A percentile compares a stretch with the other conserved stretches of the same genome.
phyloP scores from a whole-genome alignment of 371 early-diverging fungal species.

The Mortierella sp. region DNA sequence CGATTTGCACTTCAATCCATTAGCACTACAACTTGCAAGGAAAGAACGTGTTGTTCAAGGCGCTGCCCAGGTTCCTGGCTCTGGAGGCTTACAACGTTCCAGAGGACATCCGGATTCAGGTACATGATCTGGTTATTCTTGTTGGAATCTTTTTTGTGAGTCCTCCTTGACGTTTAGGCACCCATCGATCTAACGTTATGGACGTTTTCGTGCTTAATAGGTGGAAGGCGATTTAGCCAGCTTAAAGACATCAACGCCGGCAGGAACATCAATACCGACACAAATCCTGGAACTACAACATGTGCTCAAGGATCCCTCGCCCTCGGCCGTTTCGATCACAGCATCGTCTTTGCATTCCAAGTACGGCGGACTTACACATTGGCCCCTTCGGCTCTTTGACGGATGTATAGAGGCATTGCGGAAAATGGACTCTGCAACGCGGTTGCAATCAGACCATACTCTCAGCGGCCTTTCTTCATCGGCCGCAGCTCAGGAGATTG shows the following conservation, averaged over 20 bases:
- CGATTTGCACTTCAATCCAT: not conserved
- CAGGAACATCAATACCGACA: constrained; percentile 29
- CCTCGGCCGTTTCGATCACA: constrained; percentile 50
- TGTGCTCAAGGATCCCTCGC: constrained; percentile 54
- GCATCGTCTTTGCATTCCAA: constrained; percentile 61
- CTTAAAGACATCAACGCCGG: constrained; percentile 9
- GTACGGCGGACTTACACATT: constrained; percentile 59
- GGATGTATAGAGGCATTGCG: constrained; percentile 60
- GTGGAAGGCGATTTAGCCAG: constrained; percentile 35
- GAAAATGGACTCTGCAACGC: constrained; percentile 22
- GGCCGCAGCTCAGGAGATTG: constrained; percentile 20
- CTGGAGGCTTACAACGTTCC: constrained; percentile 49
- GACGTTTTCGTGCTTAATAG: not conserved
- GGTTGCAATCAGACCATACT: not conserved
- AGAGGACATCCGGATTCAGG: constrained; percentile 48
- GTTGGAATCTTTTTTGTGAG: not conserved
- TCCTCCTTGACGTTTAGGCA: no score
- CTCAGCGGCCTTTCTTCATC: not conserved
- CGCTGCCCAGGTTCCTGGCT: constrained; percentile 41
- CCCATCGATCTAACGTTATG: not conserved
- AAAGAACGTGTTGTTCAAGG: constrained; percentile 41
- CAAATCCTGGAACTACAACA: constrained; percentile 60
- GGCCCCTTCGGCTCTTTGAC: constrained; percentile 62
- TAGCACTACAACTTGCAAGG: constrained; percentile 61
- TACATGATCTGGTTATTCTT: not conserved